A percentile compares a stretch with the other conserved stretches of the same genome.
Conservation (phyloP, 306 rosid species). For the Mimosa bimucronata region DNA sequence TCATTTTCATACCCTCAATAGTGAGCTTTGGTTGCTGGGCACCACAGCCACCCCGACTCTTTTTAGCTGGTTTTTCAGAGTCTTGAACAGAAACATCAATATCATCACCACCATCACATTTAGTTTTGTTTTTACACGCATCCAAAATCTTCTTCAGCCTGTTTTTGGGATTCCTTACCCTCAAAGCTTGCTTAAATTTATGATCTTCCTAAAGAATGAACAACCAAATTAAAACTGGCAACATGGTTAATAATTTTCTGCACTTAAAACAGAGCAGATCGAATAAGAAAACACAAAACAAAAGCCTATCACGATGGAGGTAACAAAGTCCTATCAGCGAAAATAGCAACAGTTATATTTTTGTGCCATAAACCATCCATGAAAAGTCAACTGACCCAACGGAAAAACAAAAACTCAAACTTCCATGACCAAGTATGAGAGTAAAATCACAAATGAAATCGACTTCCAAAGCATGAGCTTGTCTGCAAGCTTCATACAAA, state of each 20-base stretch:
- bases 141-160: slow-evolving; percentile 82
- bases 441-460: not conserved
- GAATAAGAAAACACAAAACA: slow-evolving; percentile 6
- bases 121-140: slow-evolving; percentile 86
- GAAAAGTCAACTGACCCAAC: not conserved
- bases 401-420: not conserved
- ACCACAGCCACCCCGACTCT: slow-evolving; percentile 97
- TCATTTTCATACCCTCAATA: slow-evolving; percentile 92
- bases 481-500: not conserved
- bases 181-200: slow-evolving; percentile 88
- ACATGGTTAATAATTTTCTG: slow-evolving; percentile 2
- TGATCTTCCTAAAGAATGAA: slow-evolving; percentile 69
- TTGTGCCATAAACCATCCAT: not conserved
- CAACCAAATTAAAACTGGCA: slow-evolving; percentile 23
- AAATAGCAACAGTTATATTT: not conserved
- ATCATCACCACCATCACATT: slow-evolving; percentile 99
- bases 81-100: slow-evolving; percentile 73
- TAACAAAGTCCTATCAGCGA: not conserved
- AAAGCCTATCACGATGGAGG: not conserved
- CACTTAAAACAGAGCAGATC: slow-evolving; percentile 7
- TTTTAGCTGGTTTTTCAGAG: slow-evolving; percentile 74
- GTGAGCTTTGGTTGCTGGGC: slow-evolving; percentile 97
- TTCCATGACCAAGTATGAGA: not conserved
- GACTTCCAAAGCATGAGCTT: too few species aligned
- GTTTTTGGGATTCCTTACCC: slow-evolving; percentile 83